Base-by-base conservation (phyloP, 164 flowering plant genomes). In the Berberis thunbergii region DNA sequence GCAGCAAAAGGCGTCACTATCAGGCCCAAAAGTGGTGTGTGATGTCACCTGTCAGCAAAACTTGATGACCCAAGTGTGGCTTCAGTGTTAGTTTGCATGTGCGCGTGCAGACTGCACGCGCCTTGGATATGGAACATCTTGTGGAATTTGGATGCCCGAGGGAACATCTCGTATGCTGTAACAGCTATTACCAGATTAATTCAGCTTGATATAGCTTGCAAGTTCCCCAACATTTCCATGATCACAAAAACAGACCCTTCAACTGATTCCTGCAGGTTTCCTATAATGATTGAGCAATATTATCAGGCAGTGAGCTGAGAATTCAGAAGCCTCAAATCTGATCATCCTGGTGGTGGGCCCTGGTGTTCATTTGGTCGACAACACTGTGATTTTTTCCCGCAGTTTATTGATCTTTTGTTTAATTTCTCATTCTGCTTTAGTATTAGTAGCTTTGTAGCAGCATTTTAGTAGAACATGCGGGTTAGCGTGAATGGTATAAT, bases 131-230 rank as follows among this genome's bases (percentile, higher is more conserved):
- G 86, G 82, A 60, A 84, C 91, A 2, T 78, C 94, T 2, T 91
- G 97, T 67, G 79, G 0, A 62, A 66, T 57, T 52, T 88, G 69
- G 92, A 85, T 63, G 74, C 77, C 3, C 74, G 76, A 41, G 95
- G 86, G n/a, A 91, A 91, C 70, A 75, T 89, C 7, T 91, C 98
- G 0, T 91, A 83, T 65, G 98, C 96, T 12, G 86, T 60, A 91
- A 91, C 70, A 89, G 87, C 70, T 91, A 83, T 70, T 91, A 76
- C 72, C 96, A 91, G 80, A 81, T 52, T 58, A 65, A 81, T 41
- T 66, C 97, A 91, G 77, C 67, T 68, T 9, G 88, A 86, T 6
- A 57, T 8, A 0, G 95, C 98, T 9, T 91, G 98, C 79, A 77
- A 79, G 67, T 91, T 91, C 60, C 66, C 76, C 2, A 65, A 73